Evolutionary conservation across 1,284 basidiomycete genomes (phyloP).

Genomic region (Apiotrichum siamense): DNA sequence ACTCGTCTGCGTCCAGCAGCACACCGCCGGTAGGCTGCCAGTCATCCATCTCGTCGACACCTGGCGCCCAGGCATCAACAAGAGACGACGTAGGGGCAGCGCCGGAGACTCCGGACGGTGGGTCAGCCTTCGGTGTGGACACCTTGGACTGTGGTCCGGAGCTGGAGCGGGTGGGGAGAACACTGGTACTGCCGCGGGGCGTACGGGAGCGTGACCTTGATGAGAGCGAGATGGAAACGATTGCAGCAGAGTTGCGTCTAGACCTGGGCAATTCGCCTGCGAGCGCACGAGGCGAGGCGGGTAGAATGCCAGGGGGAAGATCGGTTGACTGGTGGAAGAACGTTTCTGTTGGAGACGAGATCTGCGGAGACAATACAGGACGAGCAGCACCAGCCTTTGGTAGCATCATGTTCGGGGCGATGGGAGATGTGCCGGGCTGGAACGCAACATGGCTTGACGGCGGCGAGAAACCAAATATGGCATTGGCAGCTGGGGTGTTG

Average conservation of each 20-base stretch:
- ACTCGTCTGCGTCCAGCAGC: conserved; percentile 29
- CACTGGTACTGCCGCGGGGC: conserved; percentile 25
- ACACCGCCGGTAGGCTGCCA: conserved; percentile 42
- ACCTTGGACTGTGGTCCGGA: conserved; percentile 33
- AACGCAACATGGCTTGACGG: neutral
- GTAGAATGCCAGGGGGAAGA: conserved; percentile 7
- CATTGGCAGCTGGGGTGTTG: neutral
- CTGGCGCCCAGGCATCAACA: conserved; percentile 25
- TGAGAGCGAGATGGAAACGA: conserved; percentile 40
- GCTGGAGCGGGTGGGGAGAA: conserved; percentile 24
- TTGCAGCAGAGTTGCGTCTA: conserved; percentile 38
- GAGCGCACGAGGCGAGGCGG: conserved; percentile 23
- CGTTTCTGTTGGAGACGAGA: neutral
- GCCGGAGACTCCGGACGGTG: neutral
- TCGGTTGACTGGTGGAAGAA: neutral
- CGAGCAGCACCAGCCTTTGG: conserved; percentile 7
- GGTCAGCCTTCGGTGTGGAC: conserved; percentile 21
- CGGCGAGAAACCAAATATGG: conserved; percentile 2
- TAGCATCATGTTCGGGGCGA: conserved; percentile 2
- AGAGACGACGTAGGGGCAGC: conserved; percentile 5
- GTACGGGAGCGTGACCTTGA: conserved; percentile 40
- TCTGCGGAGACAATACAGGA: conserved; percentile 5
- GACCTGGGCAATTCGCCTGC: conserved; percentile 16
- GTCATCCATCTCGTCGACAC: conserved; percentile 34
- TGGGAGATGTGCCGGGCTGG: neutral